Conservation (phyloP, 1,284 basidiomycete genomes). For the Wolfiporia cocos region DNA sequence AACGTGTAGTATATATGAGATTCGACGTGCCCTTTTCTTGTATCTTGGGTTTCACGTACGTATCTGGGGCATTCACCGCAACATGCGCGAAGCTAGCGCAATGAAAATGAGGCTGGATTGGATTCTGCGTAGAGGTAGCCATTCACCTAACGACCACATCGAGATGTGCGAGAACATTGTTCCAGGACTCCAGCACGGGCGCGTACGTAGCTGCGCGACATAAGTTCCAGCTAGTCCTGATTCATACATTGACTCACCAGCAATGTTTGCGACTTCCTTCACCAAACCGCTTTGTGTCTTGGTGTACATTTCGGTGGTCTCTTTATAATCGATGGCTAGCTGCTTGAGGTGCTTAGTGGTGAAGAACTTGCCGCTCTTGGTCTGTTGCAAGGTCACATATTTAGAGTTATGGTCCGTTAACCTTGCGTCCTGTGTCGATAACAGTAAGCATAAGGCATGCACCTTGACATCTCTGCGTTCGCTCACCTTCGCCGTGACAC, state of each 20-base stretch:
- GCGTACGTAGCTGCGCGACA: conserved; percentile 88
- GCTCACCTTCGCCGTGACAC: conserved; percentile 84
- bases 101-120: background rate
- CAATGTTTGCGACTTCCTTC: conserved; percentile 91
- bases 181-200: conserved; percentile 86
- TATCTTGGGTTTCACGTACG: conserved; percentile 83
- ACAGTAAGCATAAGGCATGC: no score
- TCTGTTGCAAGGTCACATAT: conserved; percentile 84
- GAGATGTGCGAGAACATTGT: conserved; percentile 82
- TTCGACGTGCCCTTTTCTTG: conserved; percentile 63
- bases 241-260: conserved; percentile 57
- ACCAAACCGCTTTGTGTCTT: conserved; percentile 81
- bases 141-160: conserved; percentile 86
- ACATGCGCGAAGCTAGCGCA: conserved; percentile 81
- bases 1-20: no score
- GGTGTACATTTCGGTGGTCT: conserved; percentile 66
- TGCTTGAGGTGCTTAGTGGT: conserved; percentile 78
- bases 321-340: conserved; percentile 71
- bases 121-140: background rate
- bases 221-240: no score
- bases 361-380: conserved; percentile 89
- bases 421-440: conserved; percentile 84
- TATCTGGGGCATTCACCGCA: conserved; percentile 78
- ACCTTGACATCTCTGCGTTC: background rate
- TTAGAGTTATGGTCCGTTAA: conserved; percentile 61